Base-by-base conservation (phyloP, 1,284 basidiomycete species). In the Chiua sp. region DNA sequence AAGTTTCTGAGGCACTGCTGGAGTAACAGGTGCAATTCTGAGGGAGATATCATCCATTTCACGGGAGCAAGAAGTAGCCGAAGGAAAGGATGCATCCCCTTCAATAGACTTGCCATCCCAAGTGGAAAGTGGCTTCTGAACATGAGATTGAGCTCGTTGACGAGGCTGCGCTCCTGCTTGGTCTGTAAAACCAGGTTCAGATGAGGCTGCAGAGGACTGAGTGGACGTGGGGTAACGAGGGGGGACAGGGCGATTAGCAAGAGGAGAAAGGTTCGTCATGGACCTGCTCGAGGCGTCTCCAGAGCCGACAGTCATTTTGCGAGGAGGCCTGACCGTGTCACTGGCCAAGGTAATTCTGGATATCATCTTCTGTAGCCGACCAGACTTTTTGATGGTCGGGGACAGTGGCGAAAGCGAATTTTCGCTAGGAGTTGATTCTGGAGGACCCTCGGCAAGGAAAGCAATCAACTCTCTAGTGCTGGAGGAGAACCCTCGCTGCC, bases 351-450 rank as follows among this genome's bases (percentile, higher is more conserved):
- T 86, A 51, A 93, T 77, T 65, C 85, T 87, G 28, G 90, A 92
- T 66, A 93, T 90, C 87, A 93, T 93, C 62, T 87, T 84, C 70
- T 91, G 87, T 60, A 92, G 75, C 39, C 90, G 82, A 50, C 82
- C 83, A 42, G 80, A 79, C 72, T 84, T 86, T 66, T 87, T 88
- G 46, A 78, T 72, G 47, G 74, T 77, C 55, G 77, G 62, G 16
- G 78, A 79, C 51, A 76, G 76, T 51, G 79, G 66, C 35, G 79
- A 79, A 58, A 75, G 68, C 4, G 75, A 67, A 60, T 73, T 67
- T 15, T 62, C 79, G 50, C 71, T 72, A 47, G 61, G 39, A 33
- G 56, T 51, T 7, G 57, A 53, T 42, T 72, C 75, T 37, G 73
- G 76, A 30, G 73, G 73, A 16, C 73, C 73, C 47, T 77, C 72